phyloP scores from a whole-genome alignment of 2,329 filamentous ascomycete species.

The Neopestalotiopsis sp. region DNA sequence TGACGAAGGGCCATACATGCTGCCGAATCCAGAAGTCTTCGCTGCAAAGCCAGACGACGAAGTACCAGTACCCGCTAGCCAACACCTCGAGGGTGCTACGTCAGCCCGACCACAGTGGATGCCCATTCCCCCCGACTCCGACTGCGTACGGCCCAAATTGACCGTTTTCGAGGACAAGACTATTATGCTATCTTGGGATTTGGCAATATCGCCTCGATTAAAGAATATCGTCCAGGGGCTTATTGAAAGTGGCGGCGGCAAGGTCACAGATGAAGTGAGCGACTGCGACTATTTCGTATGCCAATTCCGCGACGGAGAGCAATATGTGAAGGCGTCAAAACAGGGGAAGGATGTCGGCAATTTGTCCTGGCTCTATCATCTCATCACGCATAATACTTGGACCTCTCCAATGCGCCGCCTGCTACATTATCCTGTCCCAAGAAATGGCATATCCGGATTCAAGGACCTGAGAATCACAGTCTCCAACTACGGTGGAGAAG shows the following conservation, averaged over 20 bases:
- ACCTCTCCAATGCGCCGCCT: slow-evolving; percentile 82
- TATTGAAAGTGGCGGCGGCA: slow-evolving; percentile 73
- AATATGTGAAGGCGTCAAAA: slow-evolving; percentile 80
- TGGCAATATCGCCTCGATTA: slow-evolving; percentile 72
- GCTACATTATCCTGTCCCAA: slow-evolving; percentile 87
- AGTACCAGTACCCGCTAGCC: slow-evolving; percentile 60
- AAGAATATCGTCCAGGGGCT: slow-evolving; percentile 71
- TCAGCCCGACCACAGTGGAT: slow-evolving; percentile 51
- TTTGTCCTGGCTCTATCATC: slow-evolving; percentile 88
- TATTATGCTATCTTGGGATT: slow-evolving; percentile 78
- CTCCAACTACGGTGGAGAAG: slow-evolving; percentile 96
- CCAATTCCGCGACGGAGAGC: slow-evolving; percentile 79
- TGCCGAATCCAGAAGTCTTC: slow-evolving; percentile 88
- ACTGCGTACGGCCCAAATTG: slow-evolving; percentile 53
- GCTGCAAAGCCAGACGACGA: slow-evolving; percentile 59
- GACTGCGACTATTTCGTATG: slow-evolving; percentile 85
- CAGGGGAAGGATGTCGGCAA: slow-evolving; percentile 86
- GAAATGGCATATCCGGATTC: slow-evolving; percentile 80
- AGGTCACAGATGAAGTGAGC: slow-evolving; percentile 66
- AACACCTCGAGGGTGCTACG: slow-evolving; percentile 71
- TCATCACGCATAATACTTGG: slow-evolving; percentile 89
- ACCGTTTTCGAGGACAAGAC: slow-evolving; percentile 78
- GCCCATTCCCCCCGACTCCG: slow-evolving; percentile 45
- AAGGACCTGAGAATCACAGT: slow-evolving; percentile 79
- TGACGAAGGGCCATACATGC: slow-evolving; percentile 81